A percentile compares a stretch with the other conserved stretches of the same genome.
These are phyloP conservation scores for Ogataea dorogensis DNA, from an alignment of 805 yeast species.

Conservation along the genomic window DNA sequence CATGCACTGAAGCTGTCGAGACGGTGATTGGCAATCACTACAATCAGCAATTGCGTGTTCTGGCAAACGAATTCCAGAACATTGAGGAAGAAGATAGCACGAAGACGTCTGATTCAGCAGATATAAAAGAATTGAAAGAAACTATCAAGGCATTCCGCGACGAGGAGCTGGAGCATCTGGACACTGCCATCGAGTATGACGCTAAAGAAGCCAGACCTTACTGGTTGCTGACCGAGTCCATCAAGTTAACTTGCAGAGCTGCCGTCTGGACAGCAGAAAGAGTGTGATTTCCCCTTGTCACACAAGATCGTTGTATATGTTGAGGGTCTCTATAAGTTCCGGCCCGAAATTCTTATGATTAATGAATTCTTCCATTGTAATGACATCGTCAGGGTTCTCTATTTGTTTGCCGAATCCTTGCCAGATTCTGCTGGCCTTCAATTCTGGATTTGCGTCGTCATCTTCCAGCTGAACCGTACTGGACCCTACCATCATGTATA, in stretches of 20 bases:
- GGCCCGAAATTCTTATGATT: constrained; percentile 79
- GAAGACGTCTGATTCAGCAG: constrained; percentile 43
- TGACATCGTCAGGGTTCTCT: constrained; percentile 67
- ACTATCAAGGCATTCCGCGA: constrained; percentile 79
- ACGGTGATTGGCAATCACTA: constrained; percentile 97
- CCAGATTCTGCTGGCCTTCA: constrained; percentile 81
- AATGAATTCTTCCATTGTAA: constrained; percentile 81
- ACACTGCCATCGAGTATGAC: constrained; percentile 89
- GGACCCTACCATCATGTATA: constrained; percentile 93
- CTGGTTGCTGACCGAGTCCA: constrained; percentile 80
- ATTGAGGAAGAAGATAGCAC: constrained; percentile 35
- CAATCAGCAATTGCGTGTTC: constrained; percentile 79
- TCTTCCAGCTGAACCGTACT: constrained; percentile 79
- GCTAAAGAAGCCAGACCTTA: constrained; percentile 94
- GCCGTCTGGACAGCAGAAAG: constrained; percentile 93
- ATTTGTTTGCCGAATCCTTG: constrained; percentile 40
- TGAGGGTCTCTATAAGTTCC: constrained; percentile 70
- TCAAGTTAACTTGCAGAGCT: constrained; percentile 76
- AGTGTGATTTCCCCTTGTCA: constrained; percentile 39
- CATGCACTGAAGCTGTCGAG: constrained; percentile 98
- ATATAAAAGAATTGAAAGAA: constrained; percentile 54
- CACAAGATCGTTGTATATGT: constrained; percentile 41
- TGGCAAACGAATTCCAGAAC: constrained; percentile 63
- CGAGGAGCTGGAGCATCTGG: constrained; percentile 91
- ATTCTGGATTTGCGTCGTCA: constrained; percentile 90